Evolutionary conservation across 768 basidiomycete genomes (phyloP).

Genomic region (Neoboletus magnificus): DNA sequence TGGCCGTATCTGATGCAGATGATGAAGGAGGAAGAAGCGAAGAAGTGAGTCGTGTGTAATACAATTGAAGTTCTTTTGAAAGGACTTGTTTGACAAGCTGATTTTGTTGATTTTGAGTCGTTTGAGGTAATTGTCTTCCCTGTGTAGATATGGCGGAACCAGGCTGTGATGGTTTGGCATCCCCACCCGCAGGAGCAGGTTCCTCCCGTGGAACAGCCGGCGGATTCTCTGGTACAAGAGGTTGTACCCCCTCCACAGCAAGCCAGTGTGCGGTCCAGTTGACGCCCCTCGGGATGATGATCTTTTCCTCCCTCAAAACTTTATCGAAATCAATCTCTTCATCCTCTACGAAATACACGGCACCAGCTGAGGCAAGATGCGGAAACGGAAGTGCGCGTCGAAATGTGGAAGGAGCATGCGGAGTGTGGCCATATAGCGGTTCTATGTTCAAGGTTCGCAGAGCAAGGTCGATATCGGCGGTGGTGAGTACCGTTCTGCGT

Average conservation of each 20-base stretch:
- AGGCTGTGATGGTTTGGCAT: slow-evolving; percentile 28
- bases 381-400: slow-evolving; percentile 48
- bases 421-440: slow-evolving; percentile 72
- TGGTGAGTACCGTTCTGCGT: slow-evolving; percentile 83
- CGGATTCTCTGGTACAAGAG: slow-evolving; percentile 93
- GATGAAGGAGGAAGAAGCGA: slow-evolving; percentile 57
- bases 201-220: slow-evolving; percentile 69
- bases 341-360: slow-evolving; percentile 93
- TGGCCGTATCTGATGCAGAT: slow-evolving; percentile 51
- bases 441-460: slow-evolving; percentile 94
- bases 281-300: slow-evolving; percentile 74
- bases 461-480: slow-evolving; percentile 90
- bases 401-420: slow-evolving; percentile 33
- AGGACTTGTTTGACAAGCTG: slow-evolving; percentile 89
- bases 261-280: slow-evolving; percentile 97
- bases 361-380: slow-evolving; percentile 47
- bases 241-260: slow-evolving; percentile 96
- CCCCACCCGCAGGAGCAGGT: slow-evolving; percentile 29
- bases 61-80: slow-evolving; percentile 90
- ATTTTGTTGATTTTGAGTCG: slow-evolving; percentile 55
- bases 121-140: slow-evolving; percentile 23
- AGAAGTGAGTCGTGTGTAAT: slow-evolving; percentile 87
- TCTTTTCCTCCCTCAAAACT: slow-evolving; percentile 82
- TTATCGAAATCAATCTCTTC: slow-evolving; percentile 97
- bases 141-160: slow-evolving; percentile 21